Conservation (phyloP, 768 basidiomycete genomes). For the Serendipita indica region DNA sequence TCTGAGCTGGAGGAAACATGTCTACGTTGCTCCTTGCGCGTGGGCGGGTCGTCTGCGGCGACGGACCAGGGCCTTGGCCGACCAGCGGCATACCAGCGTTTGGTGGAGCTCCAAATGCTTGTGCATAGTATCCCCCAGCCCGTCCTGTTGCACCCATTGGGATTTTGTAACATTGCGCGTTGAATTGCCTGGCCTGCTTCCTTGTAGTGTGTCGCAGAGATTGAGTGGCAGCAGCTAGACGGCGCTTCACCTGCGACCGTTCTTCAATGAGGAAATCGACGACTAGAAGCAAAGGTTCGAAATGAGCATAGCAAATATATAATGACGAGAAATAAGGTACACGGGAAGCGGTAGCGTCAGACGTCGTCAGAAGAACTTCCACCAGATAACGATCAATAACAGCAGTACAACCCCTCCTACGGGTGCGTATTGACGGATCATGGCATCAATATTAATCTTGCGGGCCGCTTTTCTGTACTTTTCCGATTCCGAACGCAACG, state of each 20-base stretch:
- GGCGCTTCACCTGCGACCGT: too few species aligned
- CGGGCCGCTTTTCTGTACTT: conserved; percentile 92
- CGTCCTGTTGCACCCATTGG: not conserved
- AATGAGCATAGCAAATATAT: not conserved
- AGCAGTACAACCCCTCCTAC: conserved; percentile 49
- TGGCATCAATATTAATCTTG: conserved; percentile 85
- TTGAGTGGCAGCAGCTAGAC: too few species aligned
- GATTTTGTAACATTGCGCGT: not conserved
- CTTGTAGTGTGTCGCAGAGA: too few species aligned
- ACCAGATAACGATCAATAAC: conserved; percentile 53
- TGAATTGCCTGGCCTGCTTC: not conserved
- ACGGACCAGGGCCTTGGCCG: not conserved
- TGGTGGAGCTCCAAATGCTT: conserved; percentile 3
- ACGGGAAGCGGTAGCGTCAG: not conserved
- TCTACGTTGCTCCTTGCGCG: not conserved
- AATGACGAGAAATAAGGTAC: not conserved
- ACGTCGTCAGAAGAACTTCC: conserved; percentile 26
- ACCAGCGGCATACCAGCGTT: not conserved
- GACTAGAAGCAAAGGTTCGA: not conserved
- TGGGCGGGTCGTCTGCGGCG: not conserved
- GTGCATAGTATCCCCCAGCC: not conserved
- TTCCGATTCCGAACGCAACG: conserved; percentile 88
- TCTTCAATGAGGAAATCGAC: too few species aligned
- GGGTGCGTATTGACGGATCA: conserved; percentile 93
- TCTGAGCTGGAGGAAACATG: conserved; percentile 4